These are phyloP conservation scores for Moricandia arvensis DNA, from an alignment of 345 rosid genomes.

Conservation along the genomic window DNA sequence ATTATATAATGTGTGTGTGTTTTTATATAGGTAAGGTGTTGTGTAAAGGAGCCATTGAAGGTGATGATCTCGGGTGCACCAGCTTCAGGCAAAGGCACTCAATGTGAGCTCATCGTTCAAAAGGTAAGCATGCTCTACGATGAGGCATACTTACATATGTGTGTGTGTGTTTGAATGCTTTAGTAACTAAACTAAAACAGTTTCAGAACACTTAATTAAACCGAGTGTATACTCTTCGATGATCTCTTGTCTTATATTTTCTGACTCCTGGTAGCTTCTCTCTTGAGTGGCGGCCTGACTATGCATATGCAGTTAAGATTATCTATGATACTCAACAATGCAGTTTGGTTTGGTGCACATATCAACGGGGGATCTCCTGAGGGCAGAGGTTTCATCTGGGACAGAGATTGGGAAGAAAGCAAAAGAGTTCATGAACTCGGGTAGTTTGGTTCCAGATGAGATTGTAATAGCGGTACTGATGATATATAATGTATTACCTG, in stretches of 20 bases:
- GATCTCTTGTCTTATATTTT: background rate
- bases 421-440: conserved; percentile 76
- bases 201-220: too few relatives aligned
- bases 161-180: too few relatives aligned
- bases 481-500: background rate
- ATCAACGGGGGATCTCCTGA: conserved; percentile 87
- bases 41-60: conserved; percentile 57
- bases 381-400: conserved; percentile 77
- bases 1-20: background rate
- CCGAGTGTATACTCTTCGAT: background rate
- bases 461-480: conserved; percentile 64
- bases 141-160: background rate
- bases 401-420: conserved; percentile 81
- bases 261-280: background rate
- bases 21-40: conserved; percentile 48
- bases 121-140: conserved; percentile 46
- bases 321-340: background rate
- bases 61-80: conserved; percentile 97
- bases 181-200: too few relatives aligned
- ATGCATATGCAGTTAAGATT: background rate
- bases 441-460: conserved; percentile 85
- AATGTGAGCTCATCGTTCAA: conserved; percentile 72
- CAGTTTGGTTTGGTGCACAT: conserved; percentile 81
- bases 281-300: background rate
- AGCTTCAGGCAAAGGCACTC: conserved; percentile 93